Conservation (phyloP, 805 yeast species). For the Clavispora vitiphila region DNA sequence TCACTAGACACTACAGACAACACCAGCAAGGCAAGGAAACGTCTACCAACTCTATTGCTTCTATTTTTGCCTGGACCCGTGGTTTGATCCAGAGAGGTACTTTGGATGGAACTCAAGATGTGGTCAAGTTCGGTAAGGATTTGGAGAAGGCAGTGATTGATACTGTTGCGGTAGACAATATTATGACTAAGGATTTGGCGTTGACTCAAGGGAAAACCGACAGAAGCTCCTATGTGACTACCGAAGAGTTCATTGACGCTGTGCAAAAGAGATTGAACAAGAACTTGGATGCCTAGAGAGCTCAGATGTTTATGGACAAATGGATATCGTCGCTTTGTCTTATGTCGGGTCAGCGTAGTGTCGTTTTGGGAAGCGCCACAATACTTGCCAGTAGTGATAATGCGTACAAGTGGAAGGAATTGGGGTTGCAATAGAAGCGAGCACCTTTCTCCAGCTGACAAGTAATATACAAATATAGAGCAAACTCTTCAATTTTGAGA, state of each 20-base stretch:
- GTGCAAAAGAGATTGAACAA: slow-evolving; percentile 56
- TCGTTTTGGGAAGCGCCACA: no score
- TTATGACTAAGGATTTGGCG: slow-evolving; percentile 82
- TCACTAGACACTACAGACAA: slow-evolving; percentile 80
- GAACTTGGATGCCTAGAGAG: slow-evolving; percentile 7
- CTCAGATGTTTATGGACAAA: no score
- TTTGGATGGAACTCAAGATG: slow-evolving; percentile 67
- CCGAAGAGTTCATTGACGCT: slow-evolving; percentile 73
- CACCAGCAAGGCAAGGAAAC: slow-evolving; percentile 79
- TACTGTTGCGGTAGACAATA: slow-evolving; percentile 68
- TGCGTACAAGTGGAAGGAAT: no score
- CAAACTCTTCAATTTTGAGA: no score
- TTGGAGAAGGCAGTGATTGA: slow-evolving; percentile 67
- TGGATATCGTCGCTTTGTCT: not conserved
- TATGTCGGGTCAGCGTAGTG: no score
- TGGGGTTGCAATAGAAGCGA: no score
- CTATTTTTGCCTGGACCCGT: slow-evolving; percentile 84
- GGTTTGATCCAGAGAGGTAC: slow-evolving; percentile 79
- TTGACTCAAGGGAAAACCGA: slow-evolving; percentile 61
- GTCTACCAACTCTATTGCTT: slow-evolving; percentile 80
- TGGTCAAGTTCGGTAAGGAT: slow-evolving; percentile 57
- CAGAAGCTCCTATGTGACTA: slow-evolving; percentile 62
- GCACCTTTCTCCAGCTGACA: no score
- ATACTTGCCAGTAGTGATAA: no score
- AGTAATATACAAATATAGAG: no score